phyloP scores from a whole-genome alignment of 1,139 yeast species.

The Geotrichum fermentans region DNA sequence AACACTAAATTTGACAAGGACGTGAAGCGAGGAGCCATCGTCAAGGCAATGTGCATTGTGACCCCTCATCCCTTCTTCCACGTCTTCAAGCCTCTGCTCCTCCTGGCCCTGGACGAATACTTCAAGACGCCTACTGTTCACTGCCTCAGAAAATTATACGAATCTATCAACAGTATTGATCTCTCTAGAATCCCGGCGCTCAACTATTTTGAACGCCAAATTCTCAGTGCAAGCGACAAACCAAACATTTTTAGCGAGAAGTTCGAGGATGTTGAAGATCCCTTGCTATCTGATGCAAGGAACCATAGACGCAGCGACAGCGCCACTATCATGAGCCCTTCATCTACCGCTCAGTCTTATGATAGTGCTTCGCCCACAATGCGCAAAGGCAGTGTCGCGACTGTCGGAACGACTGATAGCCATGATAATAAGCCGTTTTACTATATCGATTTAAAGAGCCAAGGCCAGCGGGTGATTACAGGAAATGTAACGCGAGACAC shows the following conservation, averaged over 20 bases:
- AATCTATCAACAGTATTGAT: slow-evolving; percentile 39
- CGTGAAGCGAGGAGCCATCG: slow-evolving; percentile 52
- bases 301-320: slow-evolving; percentile 11
- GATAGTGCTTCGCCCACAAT: too few species aligned
- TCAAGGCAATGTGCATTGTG: slow-evolving; percentile 52
- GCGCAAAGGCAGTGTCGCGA: slow-evolving; percentile 2
- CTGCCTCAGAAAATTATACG: slow-evolving; percentile 37
- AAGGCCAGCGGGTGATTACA: slow-evolving; percentile 20
- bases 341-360: too few species aligned
- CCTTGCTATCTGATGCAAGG: background rate
- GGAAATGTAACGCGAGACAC: slow-evolving; percentile 30
- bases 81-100: slow-evolving; percentile 53
- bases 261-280: slow-evolving; percentile 24
- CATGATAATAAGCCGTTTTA: slow-evolving; percentile 16
- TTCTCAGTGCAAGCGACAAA: slow-evolving; percentile 32
- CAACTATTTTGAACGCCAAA: slow-evolving; percentile 32
- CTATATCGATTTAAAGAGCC: slow-evolving; percentile 33
- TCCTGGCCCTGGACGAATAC: slow-evolving; percentile 50
- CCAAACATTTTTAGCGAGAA: slow-evolving; percentile 34
- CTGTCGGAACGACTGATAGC: too few species aligned
- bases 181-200: slow-evolving; percentile 34
- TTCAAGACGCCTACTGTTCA: slow-evolving; percentile 31
- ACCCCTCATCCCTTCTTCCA: slow-evolving; percentile 51
- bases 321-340: slow-evolving; percentile 4
- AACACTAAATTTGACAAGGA: slow-evolving; percentile 43